These are phyloP conservation scores for Neofusicoccum umdonicola DNA, from an alignment of 2,329 filamentous ascomycete genomes.

Conservation along the genomic window DNA sequence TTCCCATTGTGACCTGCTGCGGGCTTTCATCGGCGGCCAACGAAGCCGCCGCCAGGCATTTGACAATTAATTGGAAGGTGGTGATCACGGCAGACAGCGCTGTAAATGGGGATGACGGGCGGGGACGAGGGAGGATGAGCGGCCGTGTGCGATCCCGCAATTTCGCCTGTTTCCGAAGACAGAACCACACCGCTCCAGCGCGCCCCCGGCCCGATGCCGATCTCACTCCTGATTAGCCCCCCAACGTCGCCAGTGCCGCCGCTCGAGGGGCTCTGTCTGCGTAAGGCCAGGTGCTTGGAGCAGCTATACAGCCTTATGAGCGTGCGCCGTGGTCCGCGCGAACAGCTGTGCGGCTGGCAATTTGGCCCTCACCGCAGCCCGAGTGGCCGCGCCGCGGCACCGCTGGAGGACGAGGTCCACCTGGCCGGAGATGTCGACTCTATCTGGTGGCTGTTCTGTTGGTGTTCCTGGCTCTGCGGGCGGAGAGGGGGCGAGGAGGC, in stretches of 20 bases:
- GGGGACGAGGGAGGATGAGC: no score
- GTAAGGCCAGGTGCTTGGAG: not conserved
- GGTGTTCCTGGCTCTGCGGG: not conserved
- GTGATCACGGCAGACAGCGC: no score
- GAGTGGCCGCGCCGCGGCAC: not conserved
- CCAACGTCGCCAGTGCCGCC: not conserved
- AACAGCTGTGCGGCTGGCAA: not conserved
- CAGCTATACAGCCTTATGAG: not conserved
- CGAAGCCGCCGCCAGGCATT: no score
- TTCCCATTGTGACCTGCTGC: no score
- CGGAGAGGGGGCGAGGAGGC: not conserved
- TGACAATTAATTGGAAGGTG: no score
- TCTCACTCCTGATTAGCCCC: conserved; percentile 5
- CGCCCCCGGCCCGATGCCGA: conserved; percentile 3
- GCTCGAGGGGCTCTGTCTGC: not conserved
- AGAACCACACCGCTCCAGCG: not conserved
- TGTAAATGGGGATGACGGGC: no score
- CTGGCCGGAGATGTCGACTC: not conserved
- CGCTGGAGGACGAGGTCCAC: not conserved
- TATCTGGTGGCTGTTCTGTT: not conserved
- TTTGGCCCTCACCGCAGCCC: not conserved
- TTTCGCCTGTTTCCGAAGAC: no score
- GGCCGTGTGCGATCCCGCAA: no score
- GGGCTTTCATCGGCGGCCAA: no score
- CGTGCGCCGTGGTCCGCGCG: not conserved